phyloP scores from a whole-genome alignment of 2,329 filamentous ascomycete genomes.

The Beauveria brongniartii region DNA sequence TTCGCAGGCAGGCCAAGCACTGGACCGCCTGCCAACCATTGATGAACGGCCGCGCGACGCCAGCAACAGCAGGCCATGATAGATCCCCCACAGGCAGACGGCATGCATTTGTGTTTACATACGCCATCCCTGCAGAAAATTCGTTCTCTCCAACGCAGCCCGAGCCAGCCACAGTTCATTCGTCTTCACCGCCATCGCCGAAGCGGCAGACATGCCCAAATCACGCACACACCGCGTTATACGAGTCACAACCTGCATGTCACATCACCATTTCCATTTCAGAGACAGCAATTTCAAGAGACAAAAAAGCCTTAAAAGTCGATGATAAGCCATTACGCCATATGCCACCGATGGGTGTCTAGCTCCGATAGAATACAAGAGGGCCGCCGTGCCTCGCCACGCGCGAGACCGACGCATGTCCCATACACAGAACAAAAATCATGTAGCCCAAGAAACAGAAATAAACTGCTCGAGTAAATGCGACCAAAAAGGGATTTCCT shows the following conservation, averaged over 20 bases:
- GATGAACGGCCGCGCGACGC: not conserved
- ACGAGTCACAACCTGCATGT: too few relatives aligned
- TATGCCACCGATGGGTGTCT: slow-evolving; percentile 1
- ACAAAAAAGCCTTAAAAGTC: too few relatives aligned
- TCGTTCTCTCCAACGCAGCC: too few relatives aligned
- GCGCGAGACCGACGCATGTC: not conserved
- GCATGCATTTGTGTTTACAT: not conserved
- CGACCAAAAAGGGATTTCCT: not conserved
- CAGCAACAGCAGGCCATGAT: not conserved
- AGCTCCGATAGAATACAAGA: slow-evolving; percentile 11
- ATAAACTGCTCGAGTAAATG: not conserved
- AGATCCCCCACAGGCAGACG: too few relatives aligned
- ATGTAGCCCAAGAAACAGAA: slow-evolving; percentile 7
- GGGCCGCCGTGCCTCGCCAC: not conserved
- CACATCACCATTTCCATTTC: not conserved
- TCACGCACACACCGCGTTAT: too few relatives aligned
- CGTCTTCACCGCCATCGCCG: too few relatives aligned
- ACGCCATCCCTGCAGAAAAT: too few relatives aligned
- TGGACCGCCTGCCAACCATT: not conserved
- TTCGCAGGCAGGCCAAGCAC: not conserved
- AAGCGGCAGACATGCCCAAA: too few relatives aligned
- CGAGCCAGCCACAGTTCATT: too few relatives aligned
- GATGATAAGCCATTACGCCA: not conserved
- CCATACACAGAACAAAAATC: not conserved
- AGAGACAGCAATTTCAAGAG: too few relatives aligned